These are phyloP conservation scores for Talaromyces marneffei DNA, from an alignment of 2,329 filamentous ascomycete genomes.

Conservation along the genomic window DNA sequence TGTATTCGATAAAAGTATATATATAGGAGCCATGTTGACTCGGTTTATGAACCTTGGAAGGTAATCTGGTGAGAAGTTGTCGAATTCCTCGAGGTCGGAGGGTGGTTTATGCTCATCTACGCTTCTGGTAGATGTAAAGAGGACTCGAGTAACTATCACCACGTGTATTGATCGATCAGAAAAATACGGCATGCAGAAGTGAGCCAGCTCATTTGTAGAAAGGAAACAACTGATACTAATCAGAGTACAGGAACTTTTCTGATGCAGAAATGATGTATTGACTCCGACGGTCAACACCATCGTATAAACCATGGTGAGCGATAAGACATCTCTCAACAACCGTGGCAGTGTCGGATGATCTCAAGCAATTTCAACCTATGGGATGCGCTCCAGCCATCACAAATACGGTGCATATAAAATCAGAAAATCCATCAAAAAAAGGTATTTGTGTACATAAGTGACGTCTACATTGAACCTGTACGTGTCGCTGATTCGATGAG, in stretches of 20 bases:
- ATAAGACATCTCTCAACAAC: background rate
- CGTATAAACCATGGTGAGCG: background rate
- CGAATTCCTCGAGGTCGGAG: background rate
- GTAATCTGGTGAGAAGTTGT: background rate
- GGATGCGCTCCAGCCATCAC: background rate
- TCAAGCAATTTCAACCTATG: background rate
- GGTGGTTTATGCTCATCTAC: background rate
- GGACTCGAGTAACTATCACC: background rate
- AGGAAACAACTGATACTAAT: background rate
- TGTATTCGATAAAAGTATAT: background rate
- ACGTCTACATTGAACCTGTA: background rate
- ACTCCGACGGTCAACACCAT: background rate
- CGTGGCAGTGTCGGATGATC: slow-evolving; percentile 1
- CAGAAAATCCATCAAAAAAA: background rate
- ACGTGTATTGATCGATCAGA: background rate
- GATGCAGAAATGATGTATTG: background rate
- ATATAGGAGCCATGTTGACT: background rate
- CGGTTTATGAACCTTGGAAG: too few species aligned
- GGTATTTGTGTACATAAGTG: background rate
- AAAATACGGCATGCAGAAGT: background rate
- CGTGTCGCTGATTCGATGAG: background rate
- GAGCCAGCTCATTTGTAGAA: background rate
- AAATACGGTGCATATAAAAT: background rate
- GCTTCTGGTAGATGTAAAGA: background rate
- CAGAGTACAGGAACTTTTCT: background rate